These are phyloP conservation scores for Paramecium tetraurelia DNA, from an alignment of 73 alveolate genomes.

Conservation along the genomic window DNA sequence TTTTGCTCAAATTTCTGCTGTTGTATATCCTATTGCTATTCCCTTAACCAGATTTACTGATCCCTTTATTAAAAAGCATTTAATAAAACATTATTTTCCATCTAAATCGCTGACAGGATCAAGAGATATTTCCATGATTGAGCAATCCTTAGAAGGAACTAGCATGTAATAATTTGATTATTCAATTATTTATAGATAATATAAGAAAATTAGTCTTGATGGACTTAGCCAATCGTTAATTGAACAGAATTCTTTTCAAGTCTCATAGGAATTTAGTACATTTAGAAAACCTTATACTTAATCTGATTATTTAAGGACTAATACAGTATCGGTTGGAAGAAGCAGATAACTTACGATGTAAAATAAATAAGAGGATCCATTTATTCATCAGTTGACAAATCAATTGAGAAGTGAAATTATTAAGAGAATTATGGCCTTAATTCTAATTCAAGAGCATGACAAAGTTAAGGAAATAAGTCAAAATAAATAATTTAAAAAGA, in stretches of 20 bases:
- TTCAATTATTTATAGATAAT: not conserved
- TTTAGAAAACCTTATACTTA: not conserved
- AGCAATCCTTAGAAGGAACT: not conserved
- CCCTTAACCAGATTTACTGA: not conserved
- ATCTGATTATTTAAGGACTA: not conserved
- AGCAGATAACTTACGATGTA: not conserved
- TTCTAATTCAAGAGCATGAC: not conserved
- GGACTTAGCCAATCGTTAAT: not conserved
- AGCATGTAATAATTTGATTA: not conserved
- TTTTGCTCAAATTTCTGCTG: not conserved
- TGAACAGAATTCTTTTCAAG: not conserved
- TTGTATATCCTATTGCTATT: not conserved
- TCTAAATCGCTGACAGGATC: not conserved
- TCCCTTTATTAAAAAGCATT: not conserved
- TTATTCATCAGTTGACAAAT: not conserved
- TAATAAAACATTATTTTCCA: not conserved
- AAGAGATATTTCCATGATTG: not conserved
- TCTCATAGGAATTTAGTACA: not conserved
- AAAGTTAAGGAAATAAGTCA: not conserved
- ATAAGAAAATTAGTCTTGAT: not conserved
- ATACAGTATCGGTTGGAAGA: not conserved
- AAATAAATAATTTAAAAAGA: not conserved
- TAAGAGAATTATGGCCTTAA: constrained; percentile 6
- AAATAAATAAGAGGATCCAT: constrained; percentile 17
- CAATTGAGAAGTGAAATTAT: constrained; percentile 6